Evolutionary conservation across 2,329 filamentous ascomycete species (phyloP), one percentile per base, ranked within the genome.

Genomic region (Lizonia empirigonia): DNA sequence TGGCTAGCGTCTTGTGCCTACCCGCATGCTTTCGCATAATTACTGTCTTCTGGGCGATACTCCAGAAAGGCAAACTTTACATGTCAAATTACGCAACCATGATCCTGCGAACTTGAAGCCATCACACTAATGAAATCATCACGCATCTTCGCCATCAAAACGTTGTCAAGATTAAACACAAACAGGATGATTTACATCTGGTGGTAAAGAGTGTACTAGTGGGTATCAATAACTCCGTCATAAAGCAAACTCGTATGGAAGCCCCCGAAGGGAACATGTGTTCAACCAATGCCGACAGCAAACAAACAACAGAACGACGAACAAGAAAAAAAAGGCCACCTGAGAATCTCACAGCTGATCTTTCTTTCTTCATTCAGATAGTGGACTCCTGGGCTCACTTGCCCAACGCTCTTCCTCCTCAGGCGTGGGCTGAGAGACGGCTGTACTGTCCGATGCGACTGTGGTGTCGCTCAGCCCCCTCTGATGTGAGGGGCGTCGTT

Each of bases 371-470:
- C 33, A 58, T n/a, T 55, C 45, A 10, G 58, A 63, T n/a, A 59
- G 37, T 6, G 59, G 53, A n/a, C 56, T 39, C n/a, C 35, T 45
- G 15, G 53, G 50, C 29, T 48, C 18, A 29, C 13, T 58, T 2
- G 35, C 60, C 70, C 70, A 73, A 10, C 42, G 52, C 37, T 67
- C 62, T 33, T 67, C 34, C 30, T 73, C 67, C 38, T 72, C 69
- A 15, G 67, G 62, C 26, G 69, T 71, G 1, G 68, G 67, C 23
- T 70, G 60, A n/a, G 67, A 70, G 8, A 72, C 65, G 7, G 62
- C 70, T 30, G 70, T 73, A 38, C 57, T 69, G 9, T 71, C 67
- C 38, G 68, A 71, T 20, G 66, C 58, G 1, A 71, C 46, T 4
- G 69, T 71, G 2, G 53, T 59, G 48, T 72, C 67, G 53, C 70